These are phyloP conservation scores for Emericellopsis cladophorae DNA, from an alignment of 2,329 filamentous ascomycete genomes.

Conservation along the genomic window DNA sequence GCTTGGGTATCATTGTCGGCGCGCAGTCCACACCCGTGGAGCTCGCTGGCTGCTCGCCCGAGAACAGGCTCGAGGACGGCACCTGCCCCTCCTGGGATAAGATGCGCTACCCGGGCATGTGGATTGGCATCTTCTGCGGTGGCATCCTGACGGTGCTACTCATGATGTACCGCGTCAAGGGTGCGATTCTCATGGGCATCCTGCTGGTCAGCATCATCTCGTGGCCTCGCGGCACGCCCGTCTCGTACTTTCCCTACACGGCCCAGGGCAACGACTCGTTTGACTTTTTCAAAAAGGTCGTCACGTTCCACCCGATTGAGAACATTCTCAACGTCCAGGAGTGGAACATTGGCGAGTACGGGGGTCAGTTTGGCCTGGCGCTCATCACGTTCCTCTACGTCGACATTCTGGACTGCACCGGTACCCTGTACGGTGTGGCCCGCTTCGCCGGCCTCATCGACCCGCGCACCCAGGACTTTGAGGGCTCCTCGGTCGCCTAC, in stretches of 20 bases:
- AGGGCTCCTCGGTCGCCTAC: constrained; percentile 74
- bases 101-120: constrained; percentile 76
- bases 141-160: constrained; percentile 68
- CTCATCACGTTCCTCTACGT: constrained; percentile 86
- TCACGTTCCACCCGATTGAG: constrained; percentile 68
- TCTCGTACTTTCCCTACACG: constrained; percentile 74
- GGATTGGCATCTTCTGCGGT: constrained; percentile 81
- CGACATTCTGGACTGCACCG: constrained; percentile 78
- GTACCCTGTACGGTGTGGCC: constrained; percentile 83
- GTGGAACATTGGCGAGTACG: constrained; percentile 57
- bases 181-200: constrained; percentile 75
- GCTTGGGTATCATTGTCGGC: constrained; percentile 68
- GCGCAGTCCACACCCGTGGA: constrained; percentile 55
- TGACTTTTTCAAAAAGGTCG: constrained; percentile 80
- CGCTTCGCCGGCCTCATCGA: constrained; percentile 72
- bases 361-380: constrained; percentile 68
- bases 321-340: constrained; percentile 58
- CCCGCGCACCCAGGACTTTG: constrained; percentile 74
- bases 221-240: constrained; percentile 64
- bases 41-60: constrained; percentile 55
- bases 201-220: constrained; percentile 77
- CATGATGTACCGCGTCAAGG: constrained; percentile 79
- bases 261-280: constrained; percentile 56
- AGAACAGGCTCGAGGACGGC: constrained; percentile 29
- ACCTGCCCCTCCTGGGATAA: constrained; percentile 51